Evolutionary conservation across 2,329 filamentous ascomycete species (phyloP).

Genomic region (Fonsecaea erecta): DNA sequence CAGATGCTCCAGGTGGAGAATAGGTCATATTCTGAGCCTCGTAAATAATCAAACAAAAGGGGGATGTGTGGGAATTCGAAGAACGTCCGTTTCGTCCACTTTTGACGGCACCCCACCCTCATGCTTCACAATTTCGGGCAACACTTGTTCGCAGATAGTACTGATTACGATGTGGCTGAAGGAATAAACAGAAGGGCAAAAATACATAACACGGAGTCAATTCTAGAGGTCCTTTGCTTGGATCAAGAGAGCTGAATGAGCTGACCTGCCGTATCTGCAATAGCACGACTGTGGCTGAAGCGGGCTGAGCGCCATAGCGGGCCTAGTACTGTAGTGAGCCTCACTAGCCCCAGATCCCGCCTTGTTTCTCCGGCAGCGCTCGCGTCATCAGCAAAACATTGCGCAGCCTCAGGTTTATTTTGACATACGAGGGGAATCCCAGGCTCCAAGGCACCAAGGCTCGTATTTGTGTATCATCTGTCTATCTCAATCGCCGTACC

Average conservation of each 20-base stretch:
- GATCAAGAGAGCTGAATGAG: background rate
- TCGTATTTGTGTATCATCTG: background rate
- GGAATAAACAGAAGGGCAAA: background rate
- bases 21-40: too few species aligned
- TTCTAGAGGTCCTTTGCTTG: background rate
- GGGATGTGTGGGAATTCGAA: too few species aligned
- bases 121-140: too few species aligned
- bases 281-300: background rate
- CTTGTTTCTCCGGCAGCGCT: background rate
- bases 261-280: too few species aligned
- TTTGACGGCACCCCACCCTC: too few species aligned
- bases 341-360: background rate
- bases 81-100: too few species aligned
- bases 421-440: background rate
- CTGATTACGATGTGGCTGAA: too few species aligned
- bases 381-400: conserved; percentile 3
- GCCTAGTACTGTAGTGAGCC: too few species aligned
- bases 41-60: too few species aligned
- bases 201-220: background rate
- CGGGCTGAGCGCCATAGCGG: background rate
- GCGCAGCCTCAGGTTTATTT: background rate
- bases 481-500: background rate
- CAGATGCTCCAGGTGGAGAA: too few species aligned
- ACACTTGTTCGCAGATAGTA: too few species aligned
- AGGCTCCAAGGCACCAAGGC: conserved; percentile 7